Conservation (phyloP, 2,329 filamentous ascomycete species). For the Apiospora malaysiana region DNA sequence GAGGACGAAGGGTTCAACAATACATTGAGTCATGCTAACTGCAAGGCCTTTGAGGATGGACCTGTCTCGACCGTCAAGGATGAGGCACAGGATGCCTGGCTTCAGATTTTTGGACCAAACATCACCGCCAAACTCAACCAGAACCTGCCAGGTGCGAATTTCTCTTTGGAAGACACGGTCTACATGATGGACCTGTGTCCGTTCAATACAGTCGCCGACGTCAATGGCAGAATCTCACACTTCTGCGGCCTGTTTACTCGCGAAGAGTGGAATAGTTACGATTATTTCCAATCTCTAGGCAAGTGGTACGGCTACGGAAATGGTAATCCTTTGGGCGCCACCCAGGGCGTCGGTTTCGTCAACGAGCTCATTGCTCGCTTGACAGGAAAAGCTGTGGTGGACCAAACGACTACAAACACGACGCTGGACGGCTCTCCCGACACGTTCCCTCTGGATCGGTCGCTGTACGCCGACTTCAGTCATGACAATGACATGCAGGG, state of each 20-base stretch:
- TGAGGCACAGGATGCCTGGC: conserved; percentile 63
- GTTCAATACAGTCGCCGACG: conserved; percentile 76
- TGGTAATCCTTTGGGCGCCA: conserved; percentile 79
- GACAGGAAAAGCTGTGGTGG: conserved; percentile 70
- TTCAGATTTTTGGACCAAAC: conserved; percentile 65
- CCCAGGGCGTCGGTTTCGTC: conserved; percentile 79
- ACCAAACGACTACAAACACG: conserved; percentile 77
- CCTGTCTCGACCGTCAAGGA: conserved; percentile 53
- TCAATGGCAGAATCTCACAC: conserved; percentile 61
- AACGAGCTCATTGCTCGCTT: conserved; percentile 54
- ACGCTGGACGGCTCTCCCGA: conserved; percentile 71
- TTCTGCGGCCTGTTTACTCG: conserved; percentile 80
- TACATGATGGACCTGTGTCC: conserved; percentile 89
- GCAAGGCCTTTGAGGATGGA: conserved; percentile 71
- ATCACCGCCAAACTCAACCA: conserved; percentile 74
- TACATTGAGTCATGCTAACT: conserved; percentile 77
- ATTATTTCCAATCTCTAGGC: conserved; percentile 79
- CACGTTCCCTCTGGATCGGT: conserved; percentile 75
- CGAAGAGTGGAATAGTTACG: conserved; percentile 77
- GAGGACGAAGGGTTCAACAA: conserved; percentile 76
- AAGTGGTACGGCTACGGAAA: conserved; percentile 86
- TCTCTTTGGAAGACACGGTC: conserved; percentile 68
- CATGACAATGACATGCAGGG: conserved; percentile 89
- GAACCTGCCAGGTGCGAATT: conserved; percentile 69
- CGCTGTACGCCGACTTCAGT: conserved; percentile 86